Evolutionary conservation across 352 stramenopile genomes (phyloP), one percentile per base, ranked within the genome.

Genomic region (Globisporangium spinosum): DNA sequence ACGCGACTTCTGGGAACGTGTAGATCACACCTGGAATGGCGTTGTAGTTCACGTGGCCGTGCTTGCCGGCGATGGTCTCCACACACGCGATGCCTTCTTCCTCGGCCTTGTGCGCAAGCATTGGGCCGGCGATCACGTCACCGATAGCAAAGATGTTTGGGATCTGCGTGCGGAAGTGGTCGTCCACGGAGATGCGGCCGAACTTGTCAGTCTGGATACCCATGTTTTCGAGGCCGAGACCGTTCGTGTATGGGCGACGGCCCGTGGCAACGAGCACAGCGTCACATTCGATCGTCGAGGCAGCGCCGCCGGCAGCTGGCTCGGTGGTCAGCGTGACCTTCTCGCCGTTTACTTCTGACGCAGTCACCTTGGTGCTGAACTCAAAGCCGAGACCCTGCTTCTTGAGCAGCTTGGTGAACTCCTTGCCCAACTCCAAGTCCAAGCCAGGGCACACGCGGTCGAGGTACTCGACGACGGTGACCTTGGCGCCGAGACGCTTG

Each of bases 91-190:
- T 98, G 29, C 97, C 97, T 76, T 99, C 98, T 72, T 99, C 97
- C 82, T 99, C 98, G 32, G 98, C 97, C 87, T 99, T 99, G 93
- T 99, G 98, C 20, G 98, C 97, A 47, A 99, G 86, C 98, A 99
- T 99, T 10, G 97, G 95, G 54, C 98, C 98, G 65, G 98, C 91
- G 68, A 99, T 99, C 69, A 96, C 96, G 68, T 99, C 97, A 56
- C 97, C 97, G 77, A 99, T 98, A 29, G 97, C 97, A 73, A 95
- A 99, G 65, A 99, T 91, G 64, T 78, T 83, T 20, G 84, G 80
- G 23, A 99, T 90, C 68, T 95, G 89, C 62, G 97, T 99, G 63
- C 88, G 85, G 79, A 99, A 99, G 73, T 99, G 93, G 62, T 96
- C 83, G 84, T 99, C 97, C 2, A 99, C 97, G 73, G 98, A 85